These are phyloP conservation scores for Fraxinus platypoda DNA, from an alignment of 305 asterid species.

Conservation along the genomic window DNA sequence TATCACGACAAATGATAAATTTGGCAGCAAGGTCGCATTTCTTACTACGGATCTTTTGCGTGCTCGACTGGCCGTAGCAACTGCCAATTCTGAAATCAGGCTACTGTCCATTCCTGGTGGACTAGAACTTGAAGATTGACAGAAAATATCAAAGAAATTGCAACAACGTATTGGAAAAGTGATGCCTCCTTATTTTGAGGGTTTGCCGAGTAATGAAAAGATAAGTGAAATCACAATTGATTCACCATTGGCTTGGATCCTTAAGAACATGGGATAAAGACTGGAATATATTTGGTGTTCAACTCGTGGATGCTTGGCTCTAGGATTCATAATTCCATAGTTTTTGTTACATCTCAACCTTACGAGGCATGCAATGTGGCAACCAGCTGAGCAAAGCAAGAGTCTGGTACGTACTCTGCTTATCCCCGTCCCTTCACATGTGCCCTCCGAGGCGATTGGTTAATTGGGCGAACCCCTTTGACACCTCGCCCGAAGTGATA, in stretches of 20 bases:
- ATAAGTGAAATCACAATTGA: slow-evolving; percentile 45
- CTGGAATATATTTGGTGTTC: slow-evolving; percentile 49
- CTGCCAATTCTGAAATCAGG: slow-evolving; percentile 7
- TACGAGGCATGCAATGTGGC: background rate
- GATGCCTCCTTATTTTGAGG: slow-evolving; percentile 40
- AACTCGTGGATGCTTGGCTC: slow-evolving; percentile 43
- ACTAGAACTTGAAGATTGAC: slow-evolving; percentile 26
- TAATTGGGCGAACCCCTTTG: background rate
- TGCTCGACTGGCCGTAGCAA: slow-evolving; percentile 11
- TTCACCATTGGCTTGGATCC: slow-evolving; percentile 36
- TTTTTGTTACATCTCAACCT: background rate
- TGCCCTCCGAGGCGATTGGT: background rate
- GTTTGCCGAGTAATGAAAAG: slow-evolving; percentile 28
- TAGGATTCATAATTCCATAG: slow-evolving; percentile 40
- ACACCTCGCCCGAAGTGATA: background rate
- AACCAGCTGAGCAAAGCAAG: background rate
- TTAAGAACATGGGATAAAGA: slow-evolving; percentile 43
- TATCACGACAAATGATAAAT: slow-evolving; percentile 37
- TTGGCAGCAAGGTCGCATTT: slow-evolving; percentile 43
- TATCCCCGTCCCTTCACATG: background rate
- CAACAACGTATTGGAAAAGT: slow-evolving; percentile 22
- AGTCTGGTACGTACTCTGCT: background rate
- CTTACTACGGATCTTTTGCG: slow-evolving; percentile 28
- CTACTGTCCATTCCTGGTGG: slow-evolving; percentile 42
- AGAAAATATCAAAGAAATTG: slow-evolving; percentile 35